phyloP scores from a whole-genome alignment of 202 grass and related monocot species.

The Schoenoplectus triqueter region DNA sequence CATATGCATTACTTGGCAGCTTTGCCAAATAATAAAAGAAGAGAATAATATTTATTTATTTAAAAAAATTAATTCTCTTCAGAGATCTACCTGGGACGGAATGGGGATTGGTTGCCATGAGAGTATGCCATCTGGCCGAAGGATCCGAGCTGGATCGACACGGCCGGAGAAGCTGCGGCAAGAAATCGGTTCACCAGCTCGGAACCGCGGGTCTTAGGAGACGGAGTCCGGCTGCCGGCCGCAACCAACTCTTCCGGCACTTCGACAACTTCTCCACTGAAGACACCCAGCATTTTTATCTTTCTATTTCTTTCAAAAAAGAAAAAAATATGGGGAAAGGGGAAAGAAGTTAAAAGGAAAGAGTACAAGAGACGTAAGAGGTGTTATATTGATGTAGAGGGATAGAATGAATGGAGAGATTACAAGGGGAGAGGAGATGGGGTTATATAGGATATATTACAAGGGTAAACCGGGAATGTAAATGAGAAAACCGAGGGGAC shows the following conservation, averaged over 20 bases:
- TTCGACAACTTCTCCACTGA: conserved; percentile 86
- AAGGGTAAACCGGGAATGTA: conserved; percentile 32
- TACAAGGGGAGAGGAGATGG: neutral
- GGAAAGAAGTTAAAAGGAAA: neutral
- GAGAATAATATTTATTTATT: neutral
- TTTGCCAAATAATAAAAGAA: conserved; percentile 21
- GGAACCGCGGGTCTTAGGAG: conserved; percentile 75
- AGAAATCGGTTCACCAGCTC: conserved; percentile 81
- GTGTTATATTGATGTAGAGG: neutral
- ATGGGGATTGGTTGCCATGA: conserved; percentile 69
- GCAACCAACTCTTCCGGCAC: conserved; percentile 89
- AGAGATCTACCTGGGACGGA: conserved; percentile 66
- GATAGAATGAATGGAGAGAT: conserved; percentile 26
- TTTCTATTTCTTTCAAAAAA: neutral
- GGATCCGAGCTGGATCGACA: conserved; percentile 62
- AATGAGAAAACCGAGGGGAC: neutral
- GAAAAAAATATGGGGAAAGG: neutral
- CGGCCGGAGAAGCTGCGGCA: conserved; percentile 42
- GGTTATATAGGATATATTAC: conserved; percentile 17
- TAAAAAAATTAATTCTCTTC: neutral
- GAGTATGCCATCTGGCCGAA: conserved; percentile 75
- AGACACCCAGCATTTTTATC: conserved; percentile 76
- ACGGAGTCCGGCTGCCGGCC: conserved; percentile 87
- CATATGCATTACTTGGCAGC: conserved; percentile 7
- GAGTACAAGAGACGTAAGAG: conserved; percentile 13